Evolutionary conservation across 768 basidiomycete genomes (phyloP).

Genomic region (Gymnopilus dilepis): DNA sequence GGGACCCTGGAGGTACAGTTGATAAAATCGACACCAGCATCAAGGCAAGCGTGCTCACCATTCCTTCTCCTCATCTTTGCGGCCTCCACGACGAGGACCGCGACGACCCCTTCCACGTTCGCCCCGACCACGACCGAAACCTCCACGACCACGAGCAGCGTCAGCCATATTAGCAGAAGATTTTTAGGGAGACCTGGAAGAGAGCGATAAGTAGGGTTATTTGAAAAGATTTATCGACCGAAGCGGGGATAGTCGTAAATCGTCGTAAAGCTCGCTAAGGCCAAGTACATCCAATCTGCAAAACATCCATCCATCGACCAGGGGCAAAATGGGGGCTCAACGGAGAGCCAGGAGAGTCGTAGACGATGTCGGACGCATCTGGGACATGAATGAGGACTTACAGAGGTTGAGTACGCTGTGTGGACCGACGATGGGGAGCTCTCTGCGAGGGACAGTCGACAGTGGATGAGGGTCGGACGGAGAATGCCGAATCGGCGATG

Average conservation of each 20-base stretch:
- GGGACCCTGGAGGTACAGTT: slow-evolving; percentile 67
- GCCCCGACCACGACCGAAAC: slow-evolving; percentile 89
- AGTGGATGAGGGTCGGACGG: slow-evolving; percentile 20
- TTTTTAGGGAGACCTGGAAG: slow-evolving; percentile 20
- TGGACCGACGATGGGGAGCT: slow-evolving; percentile 39
- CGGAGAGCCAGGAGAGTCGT: slow-evolving; percentile 6
- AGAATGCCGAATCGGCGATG: slow-evolving; percentile 19
- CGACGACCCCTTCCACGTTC: slow-evolving; percentile 89
- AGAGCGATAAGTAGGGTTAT: too few species aligned
- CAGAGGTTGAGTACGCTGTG: slow-evolving; percentile 45
- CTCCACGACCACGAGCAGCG: slow-evolving; percentile 70
- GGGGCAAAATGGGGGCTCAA: slow-evolving; percentile 16
- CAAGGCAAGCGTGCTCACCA: slow-evolving; percentile 60
- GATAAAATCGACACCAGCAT: too few species aligned
- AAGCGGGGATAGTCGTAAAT: too few species aligned
- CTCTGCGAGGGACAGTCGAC: slow-evolving; percentile 7
- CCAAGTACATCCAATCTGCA: slow-evolving; percentile 46
- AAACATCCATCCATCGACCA: slow-evolving; percentile 56
- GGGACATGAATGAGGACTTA: slow-evolving; percentile 33
- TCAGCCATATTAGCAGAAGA: slow-evolving; percentile 72
- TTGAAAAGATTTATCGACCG: too few species aligned
- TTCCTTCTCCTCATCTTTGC: slow-evolving; percentile 99
- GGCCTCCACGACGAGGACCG: slow-evolving; percentile 92
- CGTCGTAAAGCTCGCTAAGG: too few species aligned
- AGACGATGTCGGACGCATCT: slow-evolving; percentile 9